Base-by-base conservation (phyloP, 2,329 filamentous ascomycete species). In the Colletotrichum gloeosporioides region DNA sequence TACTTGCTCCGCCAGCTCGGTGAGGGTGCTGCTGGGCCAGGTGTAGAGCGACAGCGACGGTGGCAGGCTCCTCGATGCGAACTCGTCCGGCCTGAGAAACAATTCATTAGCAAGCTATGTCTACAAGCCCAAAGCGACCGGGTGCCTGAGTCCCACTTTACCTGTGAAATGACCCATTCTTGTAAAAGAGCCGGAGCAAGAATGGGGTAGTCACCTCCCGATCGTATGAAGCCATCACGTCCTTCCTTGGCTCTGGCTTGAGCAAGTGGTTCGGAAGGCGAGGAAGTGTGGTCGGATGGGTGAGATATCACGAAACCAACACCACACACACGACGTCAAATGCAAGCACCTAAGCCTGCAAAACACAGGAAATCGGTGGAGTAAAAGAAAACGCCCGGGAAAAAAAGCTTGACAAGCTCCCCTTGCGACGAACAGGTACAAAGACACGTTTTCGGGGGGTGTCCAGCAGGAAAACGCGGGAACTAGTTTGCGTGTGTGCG, bases 171-270 rank as follows among this genome's bases (percentile, higher is more conserved):
- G 90, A 89, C 81, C 93, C 92, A 18, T 90, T 91, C 76, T 93
- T 92, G 86, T 96, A 98, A 88, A 96, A 98, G 76, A 98, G 90
- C 83, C 95, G 96, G 22, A 98, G 88, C 77, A 96, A 91, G 85
- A 98, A 98, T 8, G 96, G 96, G 4, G 94, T 92, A 15, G 92
- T 94, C 63, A 90, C 89, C 81, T 95, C 90, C 77, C 93, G 92
- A 83, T 96, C 92, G 80, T 44, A 67, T 67, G 72, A 70, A 36
- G 71, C 61, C 73, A 76, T 76, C 31, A 15, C 32, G 39, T 22
- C 25, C 13, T 49, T 70, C 44, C 44, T 53, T 25, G 44, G 44
- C 44, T 53, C 44, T 53, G 6, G n/a, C 44, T 22, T 22, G n/a
- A 22, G n/a, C 44, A 53, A 6, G 44, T 53, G 44, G 44, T 27